These are phyloP conservation scores for Carex kokanica DNA, from an alignment of 176 grass and related monocot species.

Conservation along the genomic window DNA sequence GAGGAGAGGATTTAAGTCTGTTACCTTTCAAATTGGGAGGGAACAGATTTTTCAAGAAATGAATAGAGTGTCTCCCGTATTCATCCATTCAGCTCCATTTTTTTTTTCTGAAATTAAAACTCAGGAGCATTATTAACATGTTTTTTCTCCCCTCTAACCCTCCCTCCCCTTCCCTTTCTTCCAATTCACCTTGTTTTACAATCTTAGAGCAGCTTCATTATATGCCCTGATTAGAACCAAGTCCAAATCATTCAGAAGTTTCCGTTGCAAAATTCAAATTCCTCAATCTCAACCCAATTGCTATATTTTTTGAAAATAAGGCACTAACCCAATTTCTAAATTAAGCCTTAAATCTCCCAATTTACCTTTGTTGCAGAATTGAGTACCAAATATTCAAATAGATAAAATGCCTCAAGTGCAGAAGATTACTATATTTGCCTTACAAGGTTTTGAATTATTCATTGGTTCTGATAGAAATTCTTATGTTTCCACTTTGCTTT, in stretches of 20 bases:
- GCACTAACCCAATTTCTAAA: background rate
- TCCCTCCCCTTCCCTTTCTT: background rate
- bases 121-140: background rate
- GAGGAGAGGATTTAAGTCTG: background rate
- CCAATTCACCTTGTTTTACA: background rate
- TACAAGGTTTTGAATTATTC: background rate
- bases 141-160: background rate
- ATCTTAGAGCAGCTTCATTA: background rate
- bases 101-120: background rate
- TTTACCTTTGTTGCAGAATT: background rate
- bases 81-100: background rate
- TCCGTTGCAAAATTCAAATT: background rate
- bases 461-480: background rate
- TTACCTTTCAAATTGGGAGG: background rate
- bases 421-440: background rate
- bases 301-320: background rate
- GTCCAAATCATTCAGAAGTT: slow-evolving; percentile 6
- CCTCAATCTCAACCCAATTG: background rate
- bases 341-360: background rate
- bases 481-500: background rate
- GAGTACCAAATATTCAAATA: background rate
- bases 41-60: background rate
- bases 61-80: background rate
- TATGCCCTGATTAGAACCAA: background rate
- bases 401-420: background rate